These are phyloP conservation scores for Schizosaccharomyces pombe DNA, from an alignment of 805 yeast genomes.

Conservation along the genomic window ASM294v3 CU329670.1:3170001-3170500, in stretches of 20 bases:
- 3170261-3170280: conserved; percentile 84
- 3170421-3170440: background rate
- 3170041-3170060: too few relatives aligned
- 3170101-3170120: background rate
- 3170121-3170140: background rate
- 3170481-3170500: conserved; percentile 54
- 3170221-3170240: conserved; percentile 73
- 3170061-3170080: background rate
- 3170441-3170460: conserved; percentile 14
- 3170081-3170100: background rate
- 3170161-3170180: background rate
- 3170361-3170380: conserved; percentile 69
- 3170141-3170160: background rate
- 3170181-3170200: conserved; percentile 48
- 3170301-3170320: conserved; percentile 75
- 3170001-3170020: background rate
- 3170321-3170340: conserved; percentile 63
- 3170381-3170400: conserved; percentile 50
- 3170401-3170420: conserved; percentile 35
- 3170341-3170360: conserved; percentile 55
- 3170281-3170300: conserved; percentile 63
- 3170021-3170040: background rate
- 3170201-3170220: conserved; percentile 58
- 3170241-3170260: conserved; percentile 97
- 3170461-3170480: conserved; percentile 49